Evolutionary conservation across 768 basidiomycete species (phyloP).

Genomic region (Leucosporidium yakuticum): DNA sequence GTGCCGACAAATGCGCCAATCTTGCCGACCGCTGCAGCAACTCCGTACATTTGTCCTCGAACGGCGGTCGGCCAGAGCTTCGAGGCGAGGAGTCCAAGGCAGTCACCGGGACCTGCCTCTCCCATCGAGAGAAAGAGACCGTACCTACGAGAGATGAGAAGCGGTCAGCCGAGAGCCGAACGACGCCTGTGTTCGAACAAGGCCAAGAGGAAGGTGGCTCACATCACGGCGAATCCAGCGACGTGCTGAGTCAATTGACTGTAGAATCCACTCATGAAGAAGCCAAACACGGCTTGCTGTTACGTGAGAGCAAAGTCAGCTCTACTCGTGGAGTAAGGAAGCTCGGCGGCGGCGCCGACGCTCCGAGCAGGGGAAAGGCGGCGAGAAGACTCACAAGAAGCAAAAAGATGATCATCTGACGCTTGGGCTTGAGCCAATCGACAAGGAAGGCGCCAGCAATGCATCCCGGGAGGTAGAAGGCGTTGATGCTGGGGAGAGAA

Average conservation of each 20-base stretch:
- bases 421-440: slow-evolving; percentile 63
- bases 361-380: too few relatives aligned
- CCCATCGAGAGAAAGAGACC: slow-evolving; percentile 87
- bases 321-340: too few relatives aligned
- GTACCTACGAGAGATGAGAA: slow-evolving; percentile 47
- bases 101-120: slow-evolving; percentile 83
- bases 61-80: slow-evolving; percentile 81
- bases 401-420: slow-evolving; percentile 36
- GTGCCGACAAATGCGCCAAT: slow-evolving; percentile 42
- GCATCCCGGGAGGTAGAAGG: slow-evolving; percentile 61
- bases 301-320: too few relatives aligned
- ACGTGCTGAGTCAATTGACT: slow-evolving; percentile 56
- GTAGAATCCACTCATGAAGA: slow-evolving; percentile 85
- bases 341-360: too few relatives aligned
- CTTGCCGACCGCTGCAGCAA: slow-evolving; percentile 69
- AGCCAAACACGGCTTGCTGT: slow-evolving; percentile 46
- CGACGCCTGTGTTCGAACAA: too few relatives aligned
- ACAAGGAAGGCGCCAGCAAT: slow-evolving; percentile 44
- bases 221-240: slow-evolving; percentile 62
- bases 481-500: slow-evolving; percentile 38
- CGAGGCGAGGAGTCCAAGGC: slow-evolving; percentile 72
- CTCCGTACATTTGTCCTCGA: slow-evolving; percentile 66
- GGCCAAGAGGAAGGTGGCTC: too few relatives aligned
- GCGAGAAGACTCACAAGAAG: slow-evolving; percentile 11
- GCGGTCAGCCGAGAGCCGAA: too few relatives aligned